These are phyloP conservation scores for Penicillium freii DNA, from an alignment of 2,329 filamentous ascomycete genomes.

Conservation along the genomic window DNA sequence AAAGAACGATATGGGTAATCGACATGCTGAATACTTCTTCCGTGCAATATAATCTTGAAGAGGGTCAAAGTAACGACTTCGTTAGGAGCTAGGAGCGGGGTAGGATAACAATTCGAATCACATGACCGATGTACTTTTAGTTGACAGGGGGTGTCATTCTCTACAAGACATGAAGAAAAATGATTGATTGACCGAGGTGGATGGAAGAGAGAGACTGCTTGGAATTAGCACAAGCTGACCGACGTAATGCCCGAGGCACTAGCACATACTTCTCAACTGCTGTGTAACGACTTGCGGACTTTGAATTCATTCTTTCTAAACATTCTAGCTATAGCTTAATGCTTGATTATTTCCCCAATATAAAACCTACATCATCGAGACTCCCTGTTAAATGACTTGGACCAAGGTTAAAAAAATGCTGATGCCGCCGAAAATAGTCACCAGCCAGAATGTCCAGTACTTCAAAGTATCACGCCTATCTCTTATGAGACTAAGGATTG, in stretches of 20 bases:
- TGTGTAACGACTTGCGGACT: neutral
- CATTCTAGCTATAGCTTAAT: too few species aligned
- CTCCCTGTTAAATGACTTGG: neutral
- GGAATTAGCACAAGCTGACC: neutral
- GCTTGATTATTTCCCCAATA: neutral
- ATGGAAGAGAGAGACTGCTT: neutral
- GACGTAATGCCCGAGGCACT: neutral
- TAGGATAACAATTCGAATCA: neutral
- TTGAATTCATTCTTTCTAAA: neutral
- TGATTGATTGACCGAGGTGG: neutral
- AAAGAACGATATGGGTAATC: conserved; percentile 67
- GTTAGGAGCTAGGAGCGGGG: neutral
- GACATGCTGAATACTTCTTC: conserved; percentile 49
- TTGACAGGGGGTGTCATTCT: neutral
- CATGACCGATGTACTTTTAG: neutral
- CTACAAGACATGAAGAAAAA: neutral
- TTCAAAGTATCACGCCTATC: too few species aligned
- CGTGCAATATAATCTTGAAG: neutral
- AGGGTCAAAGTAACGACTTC: neutral
- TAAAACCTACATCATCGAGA: neutral
- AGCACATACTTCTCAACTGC: neutral
- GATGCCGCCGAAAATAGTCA: too few species aligned
- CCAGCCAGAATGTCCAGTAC: too few species aligned
- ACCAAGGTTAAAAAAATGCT: neutral
- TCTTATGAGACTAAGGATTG: too few species aligned